These are phyloP conservation scores for Scleroderma bovista DNA, from an alignment of 768 basidiomycete genomes.

Conservation along the genomic window DNA sequence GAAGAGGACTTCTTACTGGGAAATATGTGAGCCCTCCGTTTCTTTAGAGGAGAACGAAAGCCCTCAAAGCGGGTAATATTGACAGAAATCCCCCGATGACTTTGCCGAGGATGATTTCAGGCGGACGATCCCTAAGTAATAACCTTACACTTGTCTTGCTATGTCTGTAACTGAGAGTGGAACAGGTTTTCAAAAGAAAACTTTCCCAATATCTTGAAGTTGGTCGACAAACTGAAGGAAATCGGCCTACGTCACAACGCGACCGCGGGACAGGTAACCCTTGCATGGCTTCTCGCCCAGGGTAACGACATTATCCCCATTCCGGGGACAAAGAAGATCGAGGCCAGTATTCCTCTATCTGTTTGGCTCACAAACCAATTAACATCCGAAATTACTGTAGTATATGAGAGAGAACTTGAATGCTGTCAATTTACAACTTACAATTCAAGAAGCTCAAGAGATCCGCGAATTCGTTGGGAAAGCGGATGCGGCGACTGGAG, in stretches of 20 bases:
- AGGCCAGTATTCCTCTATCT: slow-evolving; percentile 11
- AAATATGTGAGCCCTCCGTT: slow-evolving; percentile 27
- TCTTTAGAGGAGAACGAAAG: neutral
- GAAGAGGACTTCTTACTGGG: slow-evolving; percentile 46
- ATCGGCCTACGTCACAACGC: slow-evolving; percentile 31
- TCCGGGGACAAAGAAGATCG: slow-evolving; percentile 34
- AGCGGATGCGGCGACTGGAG: slow-evolving; percentile 21
- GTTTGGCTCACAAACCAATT: neutral
- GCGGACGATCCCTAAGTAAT: slow-evolving; percentile 12
- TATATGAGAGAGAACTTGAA: slow-evolving; percentile 43
- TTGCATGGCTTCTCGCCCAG: slow-evolving; percentile 38
- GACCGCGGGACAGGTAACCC: slow-evolving; percentile 34
- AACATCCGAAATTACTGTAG: slow-evolving; percentile 15
- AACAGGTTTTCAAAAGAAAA: slow-evolving; percentile 33
- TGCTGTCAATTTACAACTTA: slow-evolving; percentile 31
- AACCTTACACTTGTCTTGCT: slow-evolving; percentile 5
- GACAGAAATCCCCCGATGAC: slow-evolving; percentile 29
- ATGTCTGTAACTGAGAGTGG: neutral
- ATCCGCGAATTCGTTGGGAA: slow-evolving; percentile 32
- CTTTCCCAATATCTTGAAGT: slow-evolving; percentile 38
- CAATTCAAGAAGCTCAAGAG: slow-evolving; percentile 31
- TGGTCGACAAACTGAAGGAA: slow-evolving; percentile 28
- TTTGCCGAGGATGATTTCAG: slow-evolving; percentile 26
- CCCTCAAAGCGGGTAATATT: neutral
- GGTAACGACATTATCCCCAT: slow-evolving; percentile 35